These are phyloP conservation scores for Gamarada debralockiae DNA, from an alignment of 495 filamentous ascomycete genomes.

Conservation along the genomic window DNA sequence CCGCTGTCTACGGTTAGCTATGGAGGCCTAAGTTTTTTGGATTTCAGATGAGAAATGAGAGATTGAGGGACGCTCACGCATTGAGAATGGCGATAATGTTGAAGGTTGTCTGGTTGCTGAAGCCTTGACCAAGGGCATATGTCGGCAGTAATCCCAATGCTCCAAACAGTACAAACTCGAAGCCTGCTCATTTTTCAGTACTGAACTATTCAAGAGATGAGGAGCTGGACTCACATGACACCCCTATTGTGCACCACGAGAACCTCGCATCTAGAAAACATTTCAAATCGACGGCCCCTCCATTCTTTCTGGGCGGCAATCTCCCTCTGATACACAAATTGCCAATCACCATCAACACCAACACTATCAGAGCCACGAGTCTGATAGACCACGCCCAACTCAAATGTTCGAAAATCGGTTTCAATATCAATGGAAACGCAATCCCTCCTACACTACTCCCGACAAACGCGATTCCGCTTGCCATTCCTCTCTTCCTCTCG, in stretches of 20 bases:
- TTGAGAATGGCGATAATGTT: slow-evolving; percentile 26
- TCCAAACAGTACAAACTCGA: slow-evolving; percentile 51
- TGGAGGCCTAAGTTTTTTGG: no score
- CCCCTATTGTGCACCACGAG: slow-evolving; percentile 47
- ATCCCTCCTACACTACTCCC: slow-evolving; percentile 59
- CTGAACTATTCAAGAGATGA: not conserved
- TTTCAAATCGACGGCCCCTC: slow-evolving; percentile 42
- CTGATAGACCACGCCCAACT: slow-evolving; percentile 58
- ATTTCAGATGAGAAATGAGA: no score
- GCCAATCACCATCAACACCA: slow-evolving; percentile 47
- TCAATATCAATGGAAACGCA: slow-evolving; percentile 54
- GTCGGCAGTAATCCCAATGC: slow-evolving; percentile 45
- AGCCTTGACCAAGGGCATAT: slow-evolving; percentile 29
- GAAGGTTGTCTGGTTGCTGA: slow-evolving; percentile 24
- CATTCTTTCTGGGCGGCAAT: slow-evolving; percentile 36
- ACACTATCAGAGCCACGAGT: slow-evolving; percentile 53
- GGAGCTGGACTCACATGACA: slow-evolving; percentile 49
- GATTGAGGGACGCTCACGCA: slow-evolving; percentile 24
- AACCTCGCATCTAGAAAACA: slow-evolving; percentile 54
- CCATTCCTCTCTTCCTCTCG: slow-evolving; percentile 52
- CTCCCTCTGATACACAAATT: slow-evolving; percentile 52
- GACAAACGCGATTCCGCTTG: slow-evolving; percentile 60
- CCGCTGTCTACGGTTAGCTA: slow-evolving; percentile 11
- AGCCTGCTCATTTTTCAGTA: slow-evolving; percentile 28
- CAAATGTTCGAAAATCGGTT: slow-evolving; percentile 40